Base-by-base conservation (phyloP, 2,329 filamentous ascomycete genomes). In the Raffaelea deltoideospora region DNA sequence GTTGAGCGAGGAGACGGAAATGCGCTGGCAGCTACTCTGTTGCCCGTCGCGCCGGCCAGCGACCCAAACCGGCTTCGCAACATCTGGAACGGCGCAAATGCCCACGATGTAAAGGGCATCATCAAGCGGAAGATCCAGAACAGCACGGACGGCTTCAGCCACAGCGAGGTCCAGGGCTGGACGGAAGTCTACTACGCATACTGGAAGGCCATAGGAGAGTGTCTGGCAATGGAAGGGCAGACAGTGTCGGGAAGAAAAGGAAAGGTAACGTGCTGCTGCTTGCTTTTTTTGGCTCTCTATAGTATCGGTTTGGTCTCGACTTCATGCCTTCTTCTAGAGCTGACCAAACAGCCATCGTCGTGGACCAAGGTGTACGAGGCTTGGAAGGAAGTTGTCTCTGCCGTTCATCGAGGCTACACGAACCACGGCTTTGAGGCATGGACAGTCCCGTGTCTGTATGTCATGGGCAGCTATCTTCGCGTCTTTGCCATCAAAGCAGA, bases 401-500 rank as follows among this genome's bases (percentile, higher is more conserved):
- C 67, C 33, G 64, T 96, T 28, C 77, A 87, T 40, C 74, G 85
- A 46, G 86, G 85, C 23, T 95, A 95, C 53, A 79, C 76, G 26
- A 79, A 71, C 45, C 65, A 68, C 38, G 69, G 72, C 3, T 84
- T 96, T 48, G 77, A 84, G 45, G 79, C 85, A 23, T 98, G 90
- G 88, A 90, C 86, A 0, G 76, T 98, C 35, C 87, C 90, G 4
- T 87, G 83, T 51, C 66, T 98, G 28, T 96, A 96, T 52, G 70
- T 81, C 36, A 77, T 79, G 19, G 87, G 86, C 37, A 93, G 85
- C 57, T 86, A 92, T 53, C 59, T 98, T 41, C 71, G 90, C 41
- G 63, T 80, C 31, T 92, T 94, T 57, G 90, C 90, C 33, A 90
- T 95, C 54, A 84, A 79, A 51, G 87, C 90, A 38, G 90, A 98